Base-by-base conservation (phyloP, 805 yeast genomes). In the Metschnikowia continentalis region DNA sequence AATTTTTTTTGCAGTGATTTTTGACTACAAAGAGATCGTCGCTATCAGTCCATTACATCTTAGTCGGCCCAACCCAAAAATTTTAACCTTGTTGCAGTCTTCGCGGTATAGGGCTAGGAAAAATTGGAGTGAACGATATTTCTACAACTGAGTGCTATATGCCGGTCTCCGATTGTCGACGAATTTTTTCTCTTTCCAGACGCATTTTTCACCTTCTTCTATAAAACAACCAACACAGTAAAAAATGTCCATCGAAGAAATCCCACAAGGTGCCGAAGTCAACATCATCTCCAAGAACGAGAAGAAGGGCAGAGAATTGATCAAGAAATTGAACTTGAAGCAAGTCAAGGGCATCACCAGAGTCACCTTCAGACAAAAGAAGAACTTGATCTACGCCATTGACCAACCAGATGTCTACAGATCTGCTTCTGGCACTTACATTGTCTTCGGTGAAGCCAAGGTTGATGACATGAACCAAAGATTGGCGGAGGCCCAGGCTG, bases 401-500 rank as follows among this genome's bases (percentile, higher is more conserved):
- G 94, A 89, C 72, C 72, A 75, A 62, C 99, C 99, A 74, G 97
- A 90, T 64, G 98, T 94, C 55, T 92, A 79, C 96, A 89, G 81
- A 77, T 85, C 97, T 57, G 81, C 84, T 59, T 87, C 95, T 68
- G 97, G 97, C 70, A 86, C 96, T 63, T 94, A 88, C 81, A 85
- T 92, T 65, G 97, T 92, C 62, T 91, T 92, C 66, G 99, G 99
- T 77, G 97, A 91, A 78, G 96, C 97, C 70, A 88, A 90, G 82
- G 87, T 88, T 63, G 97, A 92, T 75, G 96, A 92, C 79, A 77
- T 90, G 75, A 83, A 85, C 77, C 84, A 88, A 76, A 85, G 90
- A 80, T 80, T 88, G 74, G 86, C 87, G 69, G 87, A 84, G 70
- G 86, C 88, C 57, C 88, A 85, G 71, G 88, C 88, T 67, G 59